Percentiles rank a stretch among this genome's conserved stretches.
These are phyloP conservation scores for Pleurotus salmoneostramineus DNA, from an alignment of 768 basidiomycete species.

Conservation along the genomic window DNA sequence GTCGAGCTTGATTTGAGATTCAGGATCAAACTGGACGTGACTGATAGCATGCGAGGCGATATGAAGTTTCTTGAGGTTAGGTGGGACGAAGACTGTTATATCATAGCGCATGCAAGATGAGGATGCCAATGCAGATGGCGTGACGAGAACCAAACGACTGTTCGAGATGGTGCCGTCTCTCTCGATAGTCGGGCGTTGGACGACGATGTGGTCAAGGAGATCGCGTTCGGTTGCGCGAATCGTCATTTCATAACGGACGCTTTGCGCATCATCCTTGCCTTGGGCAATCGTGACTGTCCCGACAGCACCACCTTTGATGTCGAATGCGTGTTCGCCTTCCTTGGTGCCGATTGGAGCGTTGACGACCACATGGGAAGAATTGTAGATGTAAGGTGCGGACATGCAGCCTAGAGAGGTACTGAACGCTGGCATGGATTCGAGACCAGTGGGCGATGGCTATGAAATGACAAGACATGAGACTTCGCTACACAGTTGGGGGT, in stretches of 20 bases:
- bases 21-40: slow-evolving; percentile 47
- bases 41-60: slow-evolving; percentile 37
- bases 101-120: slow-evolving; percentile 52
- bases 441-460: slow-evolving; percentile 45
- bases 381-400: slow-evolving; percentile 40
- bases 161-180: slow-evolving; percentile 21
- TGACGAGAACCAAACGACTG: slow-evolving; percentile 35
- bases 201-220: slow-evolving; percentile 32
- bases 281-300: slow-evolving; percentile 49
- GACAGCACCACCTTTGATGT: slow-evolving; percentile 42
- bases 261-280: slow-evolving; percentile 33
- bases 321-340: slow-evolving; percentile 38
- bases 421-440: slow-evolving; percentile 55
- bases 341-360: slow-evolving; percentile 31
- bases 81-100: slow-evolving; percentile 46
- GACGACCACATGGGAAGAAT: slow-evolving; percentile 31
- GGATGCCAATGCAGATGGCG: slow-evolving; percentile 23
- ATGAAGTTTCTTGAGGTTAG: slow-evolving; percentile 42
- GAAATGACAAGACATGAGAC: neutral
- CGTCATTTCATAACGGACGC: slow-evolving; percentile 46
- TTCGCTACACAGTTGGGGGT: neutral
- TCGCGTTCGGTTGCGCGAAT: slow-evolving; percentile 38
- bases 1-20: slow-evolving; percentile 38
- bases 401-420: slow-evolving; percentile 49
- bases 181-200: slow-evolving; percentile 31